Evolutionary conservation across 1,284 basidiomycete genomes (phyloP), one percentile per base, ranked within the genome.

Genomic region (Puccinia polysora): DNA sequence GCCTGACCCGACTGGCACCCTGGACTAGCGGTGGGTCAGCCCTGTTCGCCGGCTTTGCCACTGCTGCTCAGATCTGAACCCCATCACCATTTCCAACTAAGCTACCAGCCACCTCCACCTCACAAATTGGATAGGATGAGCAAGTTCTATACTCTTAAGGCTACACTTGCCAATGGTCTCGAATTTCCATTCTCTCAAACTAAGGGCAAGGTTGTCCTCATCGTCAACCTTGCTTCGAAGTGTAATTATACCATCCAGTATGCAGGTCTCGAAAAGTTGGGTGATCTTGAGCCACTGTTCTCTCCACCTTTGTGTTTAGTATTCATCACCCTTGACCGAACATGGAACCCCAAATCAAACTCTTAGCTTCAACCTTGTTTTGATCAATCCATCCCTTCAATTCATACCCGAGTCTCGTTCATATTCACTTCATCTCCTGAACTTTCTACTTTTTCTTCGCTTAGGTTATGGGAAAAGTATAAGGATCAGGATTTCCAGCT

Each of bases 381-480:
- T n/a, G n/a, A n/a, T n/a, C n/a, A n/a, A n/a, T n/a, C n/a, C n/a
- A n/a, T n/a, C n/a, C n/a, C n/a, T n/a, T n/a, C n/a, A n/a, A n/a
- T n/a, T n/a, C n/a, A n/a, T n/a, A n/a, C n/a, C n/a, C n/a, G n/a
- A n/a, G n/a, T 49, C 2, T 14, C 14, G 34, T 23, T 53, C n/a
- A 52, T 18, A 30, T 15, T 6, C 18, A 25, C 14, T 47, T n/a
- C 20, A 20, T 49, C 25, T 36, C 4, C n/a, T 60, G 4, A 12
- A 12, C n/a, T n/a, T 45, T 14, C 20, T 50, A n/a, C 30, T 20
- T 7, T n/a, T 49, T 40, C 18, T 12, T 50, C 23, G 12, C 45
- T n/a, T 23, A 68, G 65, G 53, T 25, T 68, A 15, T 68, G 65
- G 65, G 36, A 70, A 52, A 70, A 70, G 25, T 70, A 59, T 38